Percentiles rank a stretch among this genome's conserved stretches.
These are phyloP conservation scores for Pseudogymnoascus sp. DNA, from an alignment of 2,329 filamentous ascomycete genomes.

Conservation along the genomic window DNA sequence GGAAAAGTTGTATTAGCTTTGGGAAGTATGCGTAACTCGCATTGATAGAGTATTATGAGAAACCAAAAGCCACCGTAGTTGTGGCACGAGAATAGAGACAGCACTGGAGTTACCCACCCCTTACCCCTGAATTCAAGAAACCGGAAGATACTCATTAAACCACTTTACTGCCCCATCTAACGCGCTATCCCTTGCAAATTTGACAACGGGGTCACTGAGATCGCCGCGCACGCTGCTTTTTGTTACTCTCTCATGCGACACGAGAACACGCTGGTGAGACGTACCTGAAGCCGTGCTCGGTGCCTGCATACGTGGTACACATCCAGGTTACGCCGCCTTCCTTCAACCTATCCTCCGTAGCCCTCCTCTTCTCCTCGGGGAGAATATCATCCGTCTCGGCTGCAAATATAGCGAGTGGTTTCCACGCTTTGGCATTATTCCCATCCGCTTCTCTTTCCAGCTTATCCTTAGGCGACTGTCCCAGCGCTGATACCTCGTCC, in stretches of 20 bases:
- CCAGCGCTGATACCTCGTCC: slow-evolving; percentile 29
- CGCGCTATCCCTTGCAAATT: neutral
- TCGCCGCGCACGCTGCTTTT: neutral
- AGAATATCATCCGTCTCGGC: neutral
- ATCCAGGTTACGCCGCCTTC: neutral
- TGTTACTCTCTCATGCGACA: neutral
- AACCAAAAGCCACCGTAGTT: neutral
- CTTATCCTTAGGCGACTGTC: neutral
- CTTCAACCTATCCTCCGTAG: neutral
- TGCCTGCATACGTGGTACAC: neutral
- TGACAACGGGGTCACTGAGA: neutral
- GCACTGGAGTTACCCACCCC: neutral
- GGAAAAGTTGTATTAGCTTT: neutral
- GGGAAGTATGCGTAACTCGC: neutral
- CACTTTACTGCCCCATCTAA: neutral
- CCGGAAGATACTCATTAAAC: neutral
- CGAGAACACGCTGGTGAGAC: neutral
- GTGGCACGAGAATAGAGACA: neutral
- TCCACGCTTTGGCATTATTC: neutral
- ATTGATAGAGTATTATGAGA: neutral
- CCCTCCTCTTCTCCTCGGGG: neutral
- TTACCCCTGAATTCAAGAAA: neutral
- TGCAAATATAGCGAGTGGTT: neutral
- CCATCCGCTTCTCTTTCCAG: neutral
- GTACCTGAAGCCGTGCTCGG: neutral